Evolutionary conservation across 1,284 basidiomycete genomes (phyloP).

Genomic region (Marasmius sp.): DNA sequence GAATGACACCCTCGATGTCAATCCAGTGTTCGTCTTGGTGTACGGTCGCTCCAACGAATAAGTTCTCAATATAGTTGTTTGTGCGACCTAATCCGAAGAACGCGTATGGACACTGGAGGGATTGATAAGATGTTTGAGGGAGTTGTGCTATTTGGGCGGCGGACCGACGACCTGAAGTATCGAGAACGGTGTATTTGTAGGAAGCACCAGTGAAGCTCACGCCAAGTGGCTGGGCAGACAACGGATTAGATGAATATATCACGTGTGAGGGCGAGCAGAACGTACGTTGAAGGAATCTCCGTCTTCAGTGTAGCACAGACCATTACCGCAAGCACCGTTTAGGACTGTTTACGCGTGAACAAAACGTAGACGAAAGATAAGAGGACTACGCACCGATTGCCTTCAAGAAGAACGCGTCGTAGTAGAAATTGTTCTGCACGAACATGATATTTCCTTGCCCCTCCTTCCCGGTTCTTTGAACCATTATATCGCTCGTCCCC

Average conservation of each 20-base stretch:
- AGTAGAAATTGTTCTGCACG: conserved; percentile 97
- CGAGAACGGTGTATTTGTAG: conserved; percentile 96
- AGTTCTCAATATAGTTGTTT: conserved; percentile 99
- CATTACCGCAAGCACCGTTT: conserved; percentile 89
- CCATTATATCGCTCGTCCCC: conserved; percentile 91
- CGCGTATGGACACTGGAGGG: conserved; percentile 88
- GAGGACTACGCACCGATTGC: conserved; percentile 68
- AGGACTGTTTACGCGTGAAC: conserved; percentile 53
- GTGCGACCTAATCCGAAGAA: conserved; percentile 97
- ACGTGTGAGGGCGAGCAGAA: conserved; percentile 1
- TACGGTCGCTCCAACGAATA: conserved; percentile 88
- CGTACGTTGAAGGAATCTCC: conserved; percentile 73
- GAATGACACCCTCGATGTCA: conserved; percentile 94
- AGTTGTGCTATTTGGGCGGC: conserved; percentile 95
- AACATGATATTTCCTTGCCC: conserved; percentile 72
- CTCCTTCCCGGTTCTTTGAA: conserved; percentile 79
- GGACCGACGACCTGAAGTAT: conserved; percentile 86
- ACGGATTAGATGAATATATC: not conserved
- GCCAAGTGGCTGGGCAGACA: conserved; percentile 74
- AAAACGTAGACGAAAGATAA: not conserved
- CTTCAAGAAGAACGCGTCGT: conserved; percentile 98
- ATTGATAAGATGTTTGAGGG: conserved; percentile 88
- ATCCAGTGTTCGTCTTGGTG: conserved; percentile 73
- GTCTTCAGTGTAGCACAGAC: conserved; percentile 69
- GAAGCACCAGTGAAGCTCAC: conserved; percentile 93